phyloP scores from a whole-genome alignment of 495 filamentous ascomycete genomes.

The Annulohypoxylon stygium region DNA sequence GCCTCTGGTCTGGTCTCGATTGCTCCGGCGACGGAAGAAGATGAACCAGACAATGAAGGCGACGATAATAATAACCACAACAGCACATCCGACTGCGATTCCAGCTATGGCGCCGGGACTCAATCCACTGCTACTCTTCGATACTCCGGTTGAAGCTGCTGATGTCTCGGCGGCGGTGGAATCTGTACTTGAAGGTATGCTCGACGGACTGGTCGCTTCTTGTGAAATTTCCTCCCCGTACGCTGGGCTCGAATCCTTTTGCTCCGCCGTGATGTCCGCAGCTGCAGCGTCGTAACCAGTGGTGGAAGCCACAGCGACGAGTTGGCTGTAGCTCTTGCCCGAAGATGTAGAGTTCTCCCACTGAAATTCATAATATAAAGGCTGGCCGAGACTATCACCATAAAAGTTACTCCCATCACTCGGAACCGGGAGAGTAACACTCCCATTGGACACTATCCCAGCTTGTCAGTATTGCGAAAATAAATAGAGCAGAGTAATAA shows the following conservation, averaged over 20 bases:
- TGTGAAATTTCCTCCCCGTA: background rate
- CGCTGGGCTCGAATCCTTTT: constrained; percentile 8
- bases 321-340: constrained; percentile 34
- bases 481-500: background rate
- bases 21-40: constrained; percentile 50
- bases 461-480: constrained; percentile 10
- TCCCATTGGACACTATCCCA: constrained; percentile 24
- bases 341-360: constrained; percentile 33
- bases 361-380: constrained; percentile 38
- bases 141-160: background rate
- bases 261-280: background rate
- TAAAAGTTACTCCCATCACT: background rate
- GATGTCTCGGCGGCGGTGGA: constrained; percentile 13
- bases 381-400: constrained; percentile 15
- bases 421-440: constrained; percentile 7
- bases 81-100: constrained; percentile 56
- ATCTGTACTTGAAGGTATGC: background rate
- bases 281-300: background rate
- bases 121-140: constrained; percentile 35
- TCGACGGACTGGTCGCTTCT: background rate
- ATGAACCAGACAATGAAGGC: constrained; percentile 53
- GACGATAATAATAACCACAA: constrained; percentile 54
- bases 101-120: constrained; percentile 56
- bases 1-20: constrained; percentile 21
- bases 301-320: constrained; percentile 17